phyloP scores from a whole-genome alignment of 768 basidiomycete genomes.

The Termitomyces sp. region DNA sequence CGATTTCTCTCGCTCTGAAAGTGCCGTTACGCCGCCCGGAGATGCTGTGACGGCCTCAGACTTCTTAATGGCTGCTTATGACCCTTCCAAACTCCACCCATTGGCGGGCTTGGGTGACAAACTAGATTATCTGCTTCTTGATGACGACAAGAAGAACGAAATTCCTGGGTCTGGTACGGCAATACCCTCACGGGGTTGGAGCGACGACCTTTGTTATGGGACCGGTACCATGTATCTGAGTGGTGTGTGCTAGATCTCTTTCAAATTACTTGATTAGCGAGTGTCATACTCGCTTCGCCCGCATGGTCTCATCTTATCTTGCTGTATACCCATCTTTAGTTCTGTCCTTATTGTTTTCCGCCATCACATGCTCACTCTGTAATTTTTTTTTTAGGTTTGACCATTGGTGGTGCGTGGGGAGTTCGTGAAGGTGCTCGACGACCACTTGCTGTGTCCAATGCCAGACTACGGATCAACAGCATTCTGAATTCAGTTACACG shows the following conservation, averaged over 20 bases:
- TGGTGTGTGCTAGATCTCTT: constrained; percentile 72
- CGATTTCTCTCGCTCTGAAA: constrained; percentile 42
- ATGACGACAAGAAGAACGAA: constrained; percentile 93
- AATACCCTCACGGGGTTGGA: constrained; percentile 95
- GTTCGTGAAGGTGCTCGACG: constrained; percentile 89
- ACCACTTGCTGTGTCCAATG: constrained; percentile 82
- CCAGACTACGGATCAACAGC: constrained; percentile 92
- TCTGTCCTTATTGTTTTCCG: constrained; percentile 72
- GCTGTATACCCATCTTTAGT: constrained; percentile 52
- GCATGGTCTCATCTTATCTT: constrained; percentile 65
- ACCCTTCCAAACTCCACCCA: constrained; percentile 91
- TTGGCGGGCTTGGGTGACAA: constrained; percentile 89
- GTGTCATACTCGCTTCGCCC: constrained; percentile 41
- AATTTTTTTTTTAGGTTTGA: constrained; percentile 73
- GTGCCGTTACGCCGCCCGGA: constrained; percentile 38
- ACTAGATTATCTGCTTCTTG: constrained; percentile 92
- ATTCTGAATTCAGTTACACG: constrained; percentile 95
- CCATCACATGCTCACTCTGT: constrained; percentile 74
- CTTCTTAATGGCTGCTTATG: constrained; percentile 83
- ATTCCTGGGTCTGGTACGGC: constrained; percentile 89
- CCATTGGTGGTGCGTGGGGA: constrained; percentile 94
- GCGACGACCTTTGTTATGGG: constrained; percentile 99
- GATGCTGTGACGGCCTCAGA: constrained; percentile 79
- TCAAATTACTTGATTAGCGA: constrained; percentile 57
- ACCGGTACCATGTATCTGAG: constrained; percentile 98